Evolutionary conservation across 345 rosid species (phyloP).

Genomic region (Ceriops zippeliana): DNA sequence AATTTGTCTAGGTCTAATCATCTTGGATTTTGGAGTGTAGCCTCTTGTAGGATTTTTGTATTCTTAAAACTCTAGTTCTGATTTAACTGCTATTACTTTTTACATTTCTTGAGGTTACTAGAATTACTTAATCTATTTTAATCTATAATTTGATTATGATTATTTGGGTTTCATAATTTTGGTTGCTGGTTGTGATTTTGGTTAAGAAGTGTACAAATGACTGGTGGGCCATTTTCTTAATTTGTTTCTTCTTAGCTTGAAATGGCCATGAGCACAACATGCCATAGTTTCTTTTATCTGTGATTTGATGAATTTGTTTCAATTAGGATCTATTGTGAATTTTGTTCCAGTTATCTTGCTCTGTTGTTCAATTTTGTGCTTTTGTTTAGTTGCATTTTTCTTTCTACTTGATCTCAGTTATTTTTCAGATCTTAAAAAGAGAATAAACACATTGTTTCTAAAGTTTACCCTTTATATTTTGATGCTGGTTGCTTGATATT

Average conservation of each 20-base stretch:
- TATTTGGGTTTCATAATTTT: background rate
- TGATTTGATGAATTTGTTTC: background rate
- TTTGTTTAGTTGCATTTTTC: background rate
- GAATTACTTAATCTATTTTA: background rate
- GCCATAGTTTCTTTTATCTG: background rate
- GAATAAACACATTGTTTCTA: conserved; percentile 1
- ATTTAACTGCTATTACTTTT: background rate
- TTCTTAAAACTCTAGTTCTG: background rate
- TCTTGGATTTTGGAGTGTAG: background rate
- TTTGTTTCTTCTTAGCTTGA: background rate
- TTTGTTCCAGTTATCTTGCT: background rate
- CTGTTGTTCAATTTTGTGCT: background rate
- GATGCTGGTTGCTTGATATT: conserved; percentile 51
- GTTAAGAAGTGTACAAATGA: background rate
- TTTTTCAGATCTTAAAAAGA: background rate
- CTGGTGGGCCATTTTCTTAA: background rate
- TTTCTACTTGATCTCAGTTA: background rate
- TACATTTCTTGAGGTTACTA: background rate
- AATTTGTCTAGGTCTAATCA: background rate
- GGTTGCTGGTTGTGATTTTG: background rate
- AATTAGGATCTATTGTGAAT: background rate
- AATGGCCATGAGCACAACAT: background rate
- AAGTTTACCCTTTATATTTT: conserved; percentile 24
- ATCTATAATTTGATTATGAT: background rate
- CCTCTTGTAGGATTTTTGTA: background rate